These are phyloP conservation scores for Starmerella gropengiesseri DNA, from an alignment of 805 yeast genomes.

Conservation along the genomic window DNA sequence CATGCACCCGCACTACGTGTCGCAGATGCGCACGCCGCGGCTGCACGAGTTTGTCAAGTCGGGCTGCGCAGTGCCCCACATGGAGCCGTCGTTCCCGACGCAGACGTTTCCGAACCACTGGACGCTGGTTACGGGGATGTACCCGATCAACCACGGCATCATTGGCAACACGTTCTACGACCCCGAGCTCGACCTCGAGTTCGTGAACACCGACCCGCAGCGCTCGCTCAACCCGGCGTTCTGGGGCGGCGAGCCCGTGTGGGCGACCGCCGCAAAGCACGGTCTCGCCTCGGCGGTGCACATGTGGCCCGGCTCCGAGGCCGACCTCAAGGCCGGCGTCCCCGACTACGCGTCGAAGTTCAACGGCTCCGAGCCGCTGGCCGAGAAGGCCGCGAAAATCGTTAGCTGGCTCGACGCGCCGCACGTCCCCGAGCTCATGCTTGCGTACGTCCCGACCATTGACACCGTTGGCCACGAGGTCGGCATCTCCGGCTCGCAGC, in stretches of 20 bases:
- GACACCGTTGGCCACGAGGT: constrained; percentile 65
- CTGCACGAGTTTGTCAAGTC: constrained; percentile 48
- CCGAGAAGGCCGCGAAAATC: constrained; percentile 47
- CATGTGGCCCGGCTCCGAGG: constrained; percentile 96
- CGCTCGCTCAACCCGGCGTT: constrained; percentile 44
- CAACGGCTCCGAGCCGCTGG: constrained; percentile 51
- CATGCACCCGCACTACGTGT: constrained; percentile 80
- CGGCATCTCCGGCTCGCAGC: constrained; percentile 55
- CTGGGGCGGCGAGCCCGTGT: constrained; percentile 89
- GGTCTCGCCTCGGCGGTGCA: constrained; percentile 65
- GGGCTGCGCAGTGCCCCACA: constrained; percentile 58
- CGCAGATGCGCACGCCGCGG: constrained; percentile 55
- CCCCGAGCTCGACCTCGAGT: constrained; percentile 42
- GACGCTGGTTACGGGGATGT: constrained; percentile 77
- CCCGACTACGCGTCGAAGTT: constrained; percentile 52
- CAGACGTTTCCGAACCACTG: constrained; percentile 89
- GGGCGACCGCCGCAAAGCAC: constrained; percentile 63
- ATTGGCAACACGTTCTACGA: constrained; percentile 75
- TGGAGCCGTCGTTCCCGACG: constrained; percentile 80
- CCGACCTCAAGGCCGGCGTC: constrained; percentile 40
- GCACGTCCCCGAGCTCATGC: constrained; percentile 61
- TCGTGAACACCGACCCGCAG: constrained; percentile 50
- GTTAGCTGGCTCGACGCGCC: constrained; percentile 53
- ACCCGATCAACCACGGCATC: constrained; percentile 77
- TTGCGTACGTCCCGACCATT: constrained; percentile 71